Evolutionary conservation across 2,329 filamentous ascomycete species (phyloP), one percentile per base, ranked within the genome.

Genomic region (Aspergillus puulaauensis): DNA sequence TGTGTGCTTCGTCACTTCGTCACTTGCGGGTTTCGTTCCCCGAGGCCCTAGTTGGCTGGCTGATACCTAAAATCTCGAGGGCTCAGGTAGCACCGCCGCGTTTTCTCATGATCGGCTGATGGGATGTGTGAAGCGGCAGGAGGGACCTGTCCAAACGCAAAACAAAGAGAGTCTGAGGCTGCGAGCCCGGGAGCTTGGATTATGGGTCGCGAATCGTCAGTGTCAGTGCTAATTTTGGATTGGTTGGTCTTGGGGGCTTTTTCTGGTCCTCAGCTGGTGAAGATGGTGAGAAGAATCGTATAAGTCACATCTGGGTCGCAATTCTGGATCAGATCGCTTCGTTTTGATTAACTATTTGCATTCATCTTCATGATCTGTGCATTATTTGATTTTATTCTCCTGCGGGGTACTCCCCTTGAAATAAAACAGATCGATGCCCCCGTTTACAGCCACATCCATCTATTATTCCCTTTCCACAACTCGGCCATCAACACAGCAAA

Each of bases 261-360:
- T 51, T 7, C 9, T 31, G 27, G 27, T 31, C 9, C 27, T 31
- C 27, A 9, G 39, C 3, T 43, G 37, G 23, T 19, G 37, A 19
- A 19, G 19, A 39, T 9, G 37, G 21, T 40, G 15, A 15, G n/a
- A 21, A 4, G 24, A 27, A 12, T 33, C 17, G 24, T 53, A 53
- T 53, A 45, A 50, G 47, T 53, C 50, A 53, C 41, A 53, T 53
- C 9, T 14, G 39, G 17, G n/a, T 53, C 50, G 50, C 24, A 15
- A 17, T 39, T 19, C 15, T 35, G 17, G 17, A 21, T 21, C 4
- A 31, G 14, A 12, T 41, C 14, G 15, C 31, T 23, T 8, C 17
- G n/a, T 33, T 6, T 49, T 17, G 33, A 15, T 17, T 49, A 19
- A 35, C 27, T 31, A 2, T 9, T 9, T 31, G 27, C 27, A 11